Conservation (phyloP, 2,329 filamentous ascomycete species). For the Akanthomyces muscarius region DNA sequence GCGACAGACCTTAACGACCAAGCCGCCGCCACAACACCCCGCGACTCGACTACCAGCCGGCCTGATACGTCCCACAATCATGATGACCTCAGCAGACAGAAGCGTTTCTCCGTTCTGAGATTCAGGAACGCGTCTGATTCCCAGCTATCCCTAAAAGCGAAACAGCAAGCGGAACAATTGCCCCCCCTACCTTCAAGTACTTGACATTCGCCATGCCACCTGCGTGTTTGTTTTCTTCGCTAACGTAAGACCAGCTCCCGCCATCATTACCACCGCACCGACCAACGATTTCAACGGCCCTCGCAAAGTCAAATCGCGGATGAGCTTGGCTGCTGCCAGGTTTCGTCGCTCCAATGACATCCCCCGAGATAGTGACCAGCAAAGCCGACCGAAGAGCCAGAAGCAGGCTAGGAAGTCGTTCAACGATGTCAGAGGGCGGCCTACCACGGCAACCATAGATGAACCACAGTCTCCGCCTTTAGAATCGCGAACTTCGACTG, state of each 20-base stretch:
- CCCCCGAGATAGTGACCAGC: conserved; percentile 25
- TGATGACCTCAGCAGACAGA: conserved; percentile 53
- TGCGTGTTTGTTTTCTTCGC: conserved; percentile 23
- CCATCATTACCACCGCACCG: conserved; percentile 90
- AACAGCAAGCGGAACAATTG: conserved; percentile 57
- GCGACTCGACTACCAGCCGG: conserved; percentile 27
- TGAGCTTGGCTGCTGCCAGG: conserved; percentile 49
- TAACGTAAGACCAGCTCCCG: conserved; percentile 46
- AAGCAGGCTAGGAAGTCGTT: conserved; percentile 38
- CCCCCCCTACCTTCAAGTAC: conserved; percentile 58
- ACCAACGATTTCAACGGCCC: conserved; percentile 58
- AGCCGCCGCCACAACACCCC: conserved; percentile 24
- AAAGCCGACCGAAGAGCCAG: conserved; percentile 9
- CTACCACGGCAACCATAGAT: conserved; percentile 45
- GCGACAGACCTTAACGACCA: conserved; percentile 13
- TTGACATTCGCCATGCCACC: conserved; percentile 12
- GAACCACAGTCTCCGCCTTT: conserved; percentile 43
- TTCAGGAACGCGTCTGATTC: conserved; percentile 93
- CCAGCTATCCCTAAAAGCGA: conserved; percentile 73
- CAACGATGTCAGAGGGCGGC: conserved; percentile 36
- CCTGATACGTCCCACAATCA: conserved; percentile 49
- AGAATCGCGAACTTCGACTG: conserved; percentile 27
- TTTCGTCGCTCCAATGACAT: conserved; percentile 51
- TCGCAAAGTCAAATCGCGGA: conserved; percentile 53
- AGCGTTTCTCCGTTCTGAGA: conserved; percentile 67